Percentiles rank a stretch among this genome's conserved stretches.
Evolutionary conservation across 805 yeast species (phyloP).

Genomic region (Isabelozyma heimii): DNA sequence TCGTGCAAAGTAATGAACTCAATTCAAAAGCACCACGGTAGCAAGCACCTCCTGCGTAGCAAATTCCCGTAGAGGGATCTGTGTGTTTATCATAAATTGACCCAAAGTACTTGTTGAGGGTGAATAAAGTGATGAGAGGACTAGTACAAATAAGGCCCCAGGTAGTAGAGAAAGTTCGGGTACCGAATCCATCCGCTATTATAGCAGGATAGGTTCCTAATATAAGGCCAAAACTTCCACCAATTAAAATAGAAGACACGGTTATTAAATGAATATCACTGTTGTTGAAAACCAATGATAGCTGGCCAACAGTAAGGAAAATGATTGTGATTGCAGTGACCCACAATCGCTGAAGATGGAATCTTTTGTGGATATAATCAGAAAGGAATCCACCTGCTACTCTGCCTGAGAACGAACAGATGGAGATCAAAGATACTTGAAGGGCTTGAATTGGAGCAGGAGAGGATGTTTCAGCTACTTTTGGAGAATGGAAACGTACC

Average conservation of each 20-base stretch:
- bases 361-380: conserved; percentile 53
- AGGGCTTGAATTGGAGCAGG: conserved; percentile 57
- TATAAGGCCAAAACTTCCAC: conserved; percentile 65
- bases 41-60: conserved; percentile 36
- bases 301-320: conserved; percentile 33
- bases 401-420: conserved; percentile 66
- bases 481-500: background rate
- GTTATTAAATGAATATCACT: conserved; percentile 35
- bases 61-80: conserved; percentile 37
- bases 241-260: conserved; percentile 53
- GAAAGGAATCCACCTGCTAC: conserved; percentile 63
- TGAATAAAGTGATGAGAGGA: conserved; percentile 53
- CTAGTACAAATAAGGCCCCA: conserved; percentile 80
- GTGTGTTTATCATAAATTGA: conserved; percentile 46
- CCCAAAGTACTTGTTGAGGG: conserved; percentile 57
- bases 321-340: conserved; percentile 47
- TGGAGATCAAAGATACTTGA: conserved; percentile 66
- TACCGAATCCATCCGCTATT: conserved; percentile 70
- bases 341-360: conserved; percentile 64
- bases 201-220: conserved; percentile 77
- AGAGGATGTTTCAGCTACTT: conserved; percentile 2
- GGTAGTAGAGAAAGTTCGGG: conserved; percentile 63
- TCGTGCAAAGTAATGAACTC: conserved; percentile 26
- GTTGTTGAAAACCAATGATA: conserved; percentile 27
- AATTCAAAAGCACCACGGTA: conserved; percentile 35